These are phyloP conservation scores for Luffa aegyptiaca DNA, from an alignment of 306 rosid genomes.

Conservation along the genomic window DNA sequence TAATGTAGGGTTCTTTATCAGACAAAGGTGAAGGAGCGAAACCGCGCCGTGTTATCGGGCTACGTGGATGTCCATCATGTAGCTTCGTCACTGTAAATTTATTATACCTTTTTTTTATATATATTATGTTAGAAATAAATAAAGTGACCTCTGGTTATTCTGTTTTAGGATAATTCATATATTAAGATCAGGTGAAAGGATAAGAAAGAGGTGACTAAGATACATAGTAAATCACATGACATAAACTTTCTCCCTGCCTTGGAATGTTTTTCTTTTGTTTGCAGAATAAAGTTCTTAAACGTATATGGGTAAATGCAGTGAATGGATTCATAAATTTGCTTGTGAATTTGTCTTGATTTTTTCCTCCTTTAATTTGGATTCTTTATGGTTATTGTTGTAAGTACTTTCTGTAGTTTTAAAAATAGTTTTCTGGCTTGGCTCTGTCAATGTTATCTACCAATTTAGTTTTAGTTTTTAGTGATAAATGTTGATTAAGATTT, in stretches of 20 bases:
- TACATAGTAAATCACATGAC: not conserved
- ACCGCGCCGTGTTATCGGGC: conserved; percentile 61
- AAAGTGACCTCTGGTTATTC: not conserved
- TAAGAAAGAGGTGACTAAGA: not conserved
- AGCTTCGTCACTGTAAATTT: conserved; percentile 39
- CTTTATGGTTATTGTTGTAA: not conserved
- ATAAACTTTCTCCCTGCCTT: not conserved
- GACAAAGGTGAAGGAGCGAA: conserved; percentile 74
- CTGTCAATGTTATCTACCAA: not conserved
- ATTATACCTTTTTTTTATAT: not conserved
- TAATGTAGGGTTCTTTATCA: conserved; percentile 67
- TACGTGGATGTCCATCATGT: conserved; percentile 41
- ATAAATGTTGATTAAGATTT: not conserved
- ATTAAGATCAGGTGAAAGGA: not conserved
- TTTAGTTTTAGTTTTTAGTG: too few species aligned
- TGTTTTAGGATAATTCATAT: not conserved
- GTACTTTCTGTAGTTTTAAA: not conserved
- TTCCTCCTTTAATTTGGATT: not conserved
- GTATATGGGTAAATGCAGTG: not conserved
- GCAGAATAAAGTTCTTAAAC: not conserved
- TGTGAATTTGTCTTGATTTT: not conserved
- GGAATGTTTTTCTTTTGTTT: not conserved
- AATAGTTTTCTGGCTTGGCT: not conserved
- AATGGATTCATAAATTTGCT: not conserved
- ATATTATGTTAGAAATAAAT: not conserved